These are phyloP conservation scores for Avicennia marina DNA, from an alignment of 257 asterid genomes.

Conservation along the genomic window DNA sequence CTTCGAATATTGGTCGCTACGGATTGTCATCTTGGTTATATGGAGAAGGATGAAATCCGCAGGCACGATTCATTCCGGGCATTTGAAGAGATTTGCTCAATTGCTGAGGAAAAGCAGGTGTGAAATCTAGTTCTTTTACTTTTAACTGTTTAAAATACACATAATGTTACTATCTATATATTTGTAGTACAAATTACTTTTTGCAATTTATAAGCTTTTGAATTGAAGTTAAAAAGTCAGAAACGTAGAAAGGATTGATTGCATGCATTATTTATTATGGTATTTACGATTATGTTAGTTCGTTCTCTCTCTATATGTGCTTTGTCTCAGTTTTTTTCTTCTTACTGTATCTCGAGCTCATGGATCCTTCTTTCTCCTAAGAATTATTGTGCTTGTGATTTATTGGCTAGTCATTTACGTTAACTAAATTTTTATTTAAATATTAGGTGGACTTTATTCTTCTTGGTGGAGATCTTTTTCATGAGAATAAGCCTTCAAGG, in stretches of 20 bases:
- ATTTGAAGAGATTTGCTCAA: conserved; percentile 95
- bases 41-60: conserved; percentile 97
- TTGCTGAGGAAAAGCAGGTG: conserved; percentile 92
- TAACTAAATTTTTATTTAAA: background rate
- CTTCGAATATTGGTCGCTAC: conserved; percentile 86
- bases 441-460: conserved; percentile 84
- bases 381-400: background rate
- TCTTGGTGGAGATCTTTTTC: conserved; percentile 96
- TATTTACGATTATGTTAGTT: no score
- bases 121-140: background rate
- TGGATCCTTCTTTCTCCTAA: background rate
- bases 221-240: background rate
- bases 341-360: background rate
- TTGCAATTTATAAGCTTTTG: background rate
- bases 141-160: background rate
- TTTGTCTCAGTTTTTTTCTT: background rate
- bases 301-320: background rate
- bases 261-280: no score
- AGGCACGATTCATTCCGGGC: conserved; percentile 94
- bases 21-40: conserved; percentile 96
- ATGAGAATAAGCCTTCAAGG: conserved; percentile 98
- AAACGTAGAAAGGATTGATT: no score
- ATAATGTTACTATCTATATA: no score
- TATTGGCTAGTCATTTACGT: background rate
- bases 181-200: no score